A percentile compares a stretch with the other conserved stretches of the same genome.
Conservation (phyloP, 352 stramenopile genomes). For the Globisporangium nagaii region DNA sequence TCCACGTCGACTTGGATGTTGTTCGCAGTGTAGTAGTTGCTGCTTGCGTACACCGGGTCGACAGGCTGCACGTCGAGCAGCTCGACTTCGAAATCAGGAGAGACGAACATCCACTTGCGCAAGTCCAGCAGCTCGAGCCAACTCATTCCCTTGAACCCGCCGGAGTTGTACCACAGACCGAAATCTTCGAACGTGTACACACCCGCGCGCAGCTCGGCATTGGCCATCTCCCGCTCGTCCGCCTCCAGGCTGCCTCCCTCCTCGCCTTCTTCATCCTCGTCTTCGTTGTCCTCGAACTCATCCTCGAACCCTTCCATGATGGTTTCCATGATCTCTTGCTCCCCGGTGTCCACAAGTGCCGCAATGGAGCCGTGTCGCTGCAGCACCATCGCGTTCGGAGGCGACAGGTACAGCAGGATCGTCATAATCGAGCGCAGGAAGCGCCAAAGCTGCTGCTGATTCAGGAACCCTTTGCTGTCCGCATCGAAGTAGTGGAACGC, state of each 20-base stretch:
- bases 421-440: conserved; percentile 82
- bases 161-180: conserved; percentile 80
- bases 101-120: conserved; percentile 81
- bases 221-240: conserved; percentile 23
- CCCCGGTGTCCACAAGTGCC: conserved; percentile 70
- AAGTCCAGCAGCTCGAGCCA: conserved; percentile 85
- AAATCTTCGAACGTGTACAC: conserved; percentile 84
- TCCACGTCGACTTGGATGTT: conserved; percentile 81
- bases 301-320: conserved; percentile 57
- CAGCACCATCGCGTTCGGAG: conserved; percentile 47
- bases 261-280: conserved; percentile 26
- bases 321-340: conserved; percentile 70
- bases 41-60: conserved; percentile 64
- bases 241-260: conserved; percentile 18
- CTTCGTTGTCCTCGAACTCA: conserved; percentile 26
- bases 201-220: conserved; percentile 44
- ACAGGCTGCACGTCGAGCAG: conserved; percentile 61
- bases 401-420: conserved; percentile 66
- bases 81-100: conserved; percentile 57
- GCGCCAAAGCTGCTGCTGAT: conserved; percentile 75
- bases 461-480: conserved; percentile 74
- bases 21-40: conserved; percentile 82
- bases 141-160: conserved; percentile 71
- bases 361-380: conserved; percentile 57
- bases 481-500: conserved; percentile 84